phyloP scores from a whole-genome alignment of 768 basidiomycete genomes.

The Suillus hirtellus region DNA sequence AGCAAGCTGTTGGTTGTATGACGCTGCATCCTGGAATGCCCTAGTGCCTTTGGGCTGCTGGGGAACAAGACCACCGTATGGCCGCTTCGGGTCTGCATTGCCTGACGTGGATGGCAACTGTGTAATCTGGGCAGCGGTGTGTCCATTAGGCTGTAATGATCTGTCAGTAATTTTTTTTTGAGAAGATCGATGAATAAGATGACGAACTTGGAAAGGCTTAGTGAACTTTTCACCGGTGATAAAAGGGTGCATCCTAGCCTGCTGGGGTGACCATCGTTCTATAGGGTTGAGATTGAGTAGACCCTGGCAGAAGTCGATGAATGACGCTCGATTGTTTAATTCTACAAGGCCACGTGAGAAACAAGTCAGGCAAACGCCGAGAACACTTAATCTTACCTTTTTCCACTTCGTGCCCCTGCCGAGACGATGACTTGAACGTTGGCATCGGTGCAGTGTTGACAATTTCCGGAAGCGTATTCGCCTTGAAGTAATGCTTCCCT shows the following conservation, averaged over 20 bases:
- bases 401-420: conserved; percentile 81
- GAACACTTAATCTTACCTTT: conserved; percentile 59
- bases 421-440: conserved; percentile 68
- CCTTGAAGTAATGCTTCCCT: conserved; percentile 98
- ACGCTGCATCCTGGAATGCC: conserved; percentile 88
- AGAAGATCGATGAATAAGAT: conserved; percentile 5
- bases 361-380: conserved; percentile 10
- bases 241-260: conserved; percentile 94
- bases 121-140: conserved; percentile 27
- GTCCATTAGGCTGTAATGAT: conserved; percentile 53
- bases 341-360: conserved; percentile 39
- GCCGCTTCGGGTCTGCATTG: conserved; percentile 71
- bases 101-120: conserved; percentile 33
- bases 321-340: conserved; percentile 89
- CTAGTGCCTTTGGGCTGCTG: conserved; percentile 85
- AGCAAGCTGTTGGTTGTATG: conserved; percentile 92
- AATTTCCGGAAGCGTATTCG: conserved; percentile 90
- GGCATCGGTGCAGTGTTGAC: conserved; percentile 96
- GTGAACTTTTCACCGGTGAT: conserved; percentile 97
- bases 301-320: conserved; percentile 97
- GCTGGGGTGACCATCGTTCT: conserved; percentile 95
- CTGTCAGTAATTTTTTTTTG: not conserved
- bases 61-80: conserved; percentile 90
- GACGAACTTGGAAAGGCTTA: conserved; percentile 77
- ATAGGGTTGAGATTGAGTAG: conserved; percentile 93